Percentiles rank a stretch among this genome's conserved stretches.
Conservation (phyloP, 1,284 basidiomycete species). For the Ceratobasidium sp. region DNA sequence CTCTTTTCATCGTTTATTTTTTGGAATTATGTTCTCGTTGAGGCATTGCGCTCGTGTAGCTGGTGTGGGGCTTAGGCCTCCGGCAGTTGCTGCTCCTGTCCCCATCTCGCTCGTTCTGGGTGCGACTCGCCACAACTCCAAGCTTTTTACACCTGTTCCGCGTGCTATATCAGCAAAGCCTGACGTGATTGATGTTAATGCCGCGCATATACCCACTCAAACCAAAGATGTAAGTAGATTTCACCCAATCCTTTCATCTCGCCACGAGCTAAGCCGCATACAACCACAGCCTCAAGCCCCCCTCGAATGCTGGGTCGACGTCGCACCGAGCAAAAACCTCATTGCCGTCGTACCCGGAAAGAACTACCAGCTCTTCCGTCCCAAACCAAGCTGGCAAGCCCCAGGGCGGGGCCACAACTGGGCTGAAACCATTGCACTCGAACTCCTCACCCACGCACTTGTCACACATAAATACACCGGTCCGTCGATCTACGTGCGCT, state of each 20-base stretch:
- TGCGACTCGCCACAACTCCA: not conserved
- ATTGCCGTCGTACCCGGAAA: constrained; percentile 17
- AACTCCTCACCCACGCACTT: constrained; percentile 23
- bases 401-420: constrained; percentile 20
- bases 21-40: not conserved
- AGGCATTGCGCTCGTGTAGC: not conserved
- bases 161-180: not conserved
- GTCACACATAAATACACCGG: constrained; percentile 21
- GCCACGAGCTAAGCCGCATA: not conserved
- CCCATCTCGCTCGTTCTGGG: not conserved
- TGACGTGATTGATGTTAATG: not conserved
- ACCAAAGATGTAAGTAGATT: not conserved
- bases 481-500: constrained; percentile 2
- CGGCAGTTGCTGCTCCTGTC: not conserved
- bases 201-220: constrained; percentile 4
- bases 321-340: not conserved
- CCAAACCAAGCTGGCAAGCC: constrained; percentile 26
- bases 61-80: not conserved
- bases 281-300: not conserved
- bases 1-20: not conserved
- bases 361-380: constrained; percentile 24
- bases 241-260: not conserved
- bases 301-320: constrained; percentile 33
- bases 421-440: constrained; percentile 34
- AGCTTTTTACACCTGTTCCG: constrained; percentile 13